Evolutionary conservation across 1,284 basidiomycete species (phyloP).

Genomic region (Ustilago esculenta): DNA sequence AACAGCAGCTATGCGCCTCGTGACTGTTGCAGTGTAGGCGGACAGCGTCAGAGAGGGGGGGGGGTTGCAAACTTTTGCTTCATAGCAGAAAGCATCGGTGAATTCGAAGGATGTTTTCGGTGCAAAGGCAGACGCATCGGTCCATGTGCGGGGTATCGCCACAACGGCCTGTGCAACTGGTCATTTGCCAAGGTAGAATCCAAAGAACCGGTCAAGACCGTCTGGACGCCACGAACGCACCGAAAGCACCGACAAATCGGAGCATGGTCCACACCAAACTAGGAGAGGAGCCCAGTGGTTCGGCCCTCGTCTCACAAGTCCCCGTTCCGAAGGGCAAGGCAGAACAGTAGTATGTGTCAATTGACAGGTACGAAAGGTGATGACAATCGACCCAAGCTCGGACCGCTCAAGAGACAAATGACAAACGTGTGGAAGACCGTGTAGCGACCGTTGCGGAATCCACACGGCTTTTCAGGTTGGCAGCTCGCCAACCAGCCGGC

Average conservation of each 20-base stretch:
- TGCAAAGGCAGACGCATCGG: constrained; percentile 14
- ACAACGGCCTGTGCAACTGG: background rate
- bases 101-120: constrained; percentile 28
- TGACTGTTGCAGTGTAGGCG: background rate
- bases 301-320: too few species aligned
- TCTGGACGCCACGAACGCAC: constrained; percentile 25
- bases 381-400: background rate
- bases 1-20: background rate
- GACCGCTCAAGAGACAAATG: constrained; percentile 13
- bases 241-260: constrained; percentile 3
- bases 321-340: too few species aligned
- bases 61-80: constrained; percentile 12
- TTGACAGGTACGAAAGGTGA: too few species aligned
- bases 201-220: constrained; percentile 6
- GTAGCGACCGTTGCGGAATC: constrained; percentile 18
- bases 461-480: constrained; percentile 8
- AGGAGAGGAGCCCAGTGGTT: background rate
- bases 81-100: constrained; percentile 9
- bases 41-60: too few species aligned
- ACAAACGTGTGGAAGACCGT: constrained; percentile 21
- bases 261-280: background rate
- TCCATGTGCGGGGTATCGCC: constrained; percentile 5
- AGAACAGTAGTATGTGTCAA: too few species aligned
- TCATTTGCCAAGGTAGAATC: constrained; percentile 6
- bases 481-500: too few species aligned